Conservation (phyloP, 1,139 yeast genomes). For the Torulaspora globosa region DNA sequence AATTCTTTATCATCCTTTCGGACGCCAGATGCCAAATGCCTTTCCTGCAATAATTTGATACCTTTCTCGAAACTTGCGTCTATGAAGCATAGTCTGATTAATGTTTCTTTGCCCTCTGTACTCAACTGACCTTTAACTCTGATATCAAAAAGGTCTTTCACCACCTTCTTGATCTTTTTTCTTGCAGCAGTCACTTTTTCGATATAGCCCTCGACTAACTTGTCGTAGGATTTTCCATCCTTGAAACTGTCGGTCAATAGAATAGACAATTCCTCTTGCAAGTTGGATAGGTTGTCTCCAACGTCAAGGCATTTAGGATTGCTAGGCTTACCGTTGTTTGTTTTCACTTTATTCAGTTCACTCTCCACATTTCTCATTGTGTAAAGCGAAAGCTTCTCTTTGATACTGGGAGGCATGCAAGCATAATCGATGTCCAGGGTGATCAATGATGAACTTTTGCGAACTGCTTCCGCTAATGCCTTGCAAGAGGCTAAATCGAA, state of each 20-base stretch:
- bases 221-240: slow-evolving; percentile 30
- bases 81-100: slow-evolving; percentile 61
- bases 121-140: slow-evolving; percentile 53
- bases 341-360: slow-evolving; percentile 27
- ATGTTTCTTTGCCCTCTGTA: slow-evolving; percentile 67
- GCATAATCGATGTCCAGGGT: slow-evolving; percentile 62
- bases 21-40: slow-evolving; percentile 15
- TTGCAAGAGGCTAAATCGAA: slow-evolving; percentile 52
- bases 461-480: slow-evolving; percentile 56
- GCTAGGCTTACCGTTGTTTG: slow-evolving; percentile 7
- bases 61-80: slow-evolving; percentile 71
- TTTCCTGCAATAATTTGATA: slow-evolving; percentile 47
- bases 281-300: slow-evolving; percentile 25
- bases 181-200: slow-evolving; percentile 45
- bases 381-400: slow-evolving; percentile 58
- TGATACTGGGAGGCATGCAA: slow-evolving; percentile 47
- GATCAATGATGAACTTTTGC: slow-evolving; percentile 51
- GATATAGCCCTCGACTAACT: slow-evolving; percentile 41
- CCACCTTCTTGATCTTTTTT: slow-evolving; percentile 48
- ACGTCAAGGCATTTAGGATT: slow-evolving; percentile 6
- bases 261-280: slow-evolving; percentile 37
- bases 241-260: slow-evolving; percentile 33
- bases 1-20: background rate
- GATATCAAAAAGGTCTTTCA: slow-evolving; percentile 53
- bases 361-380: slow-evolving; percentile 70